Conservation (phyloP, 2,329 filamentous ascomycete genomes). For the Aureobasidium vineae region DNA sequence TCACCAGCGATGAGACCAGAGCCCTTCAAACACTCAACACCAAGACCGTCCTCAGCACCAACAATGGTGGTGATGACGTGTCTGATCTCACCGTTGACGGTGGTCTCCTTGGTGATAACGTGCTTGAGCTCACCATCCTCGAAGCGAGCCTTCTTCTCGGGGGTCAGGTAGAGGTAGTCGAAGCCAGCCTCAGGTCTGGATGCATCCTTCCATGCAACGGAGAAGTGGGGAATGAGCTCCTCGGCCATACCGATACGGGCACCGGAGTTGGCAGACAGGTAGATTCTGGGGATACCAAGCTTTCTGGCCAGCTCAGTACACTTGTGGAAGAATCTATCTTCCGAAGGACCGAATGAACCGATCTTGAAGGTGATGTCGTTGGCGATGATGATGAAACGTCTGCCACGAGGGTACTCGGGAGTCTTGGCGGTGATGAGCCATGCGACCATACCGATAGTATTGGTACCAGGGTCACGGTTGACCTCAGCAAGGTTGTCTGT, state of each 20-base stretch:
- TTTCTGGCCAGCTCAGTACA: slow-evolving; percentile 94
- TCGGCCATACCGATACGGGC: slow-evolving; percentile 95
- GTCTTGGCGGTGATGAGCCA: slow-evolving; percentile 95
- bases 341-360: slow-evolving; percentile 91
- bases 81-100: slow-evolving; percentile 82
- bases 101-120: slow-evolving; percentile 84
- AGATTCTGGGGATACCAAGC: slow-evolving; percentile 93
- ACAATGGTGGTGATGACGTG: slow-evolving; percentile 94
- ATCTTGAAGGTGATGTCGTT: slow-evolving; percentile 99
- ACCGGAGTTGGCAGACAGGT: slow-evolving; percentile 98
- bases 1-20: slow-evolving; percentile 98
- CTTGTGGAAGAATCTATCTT: slow-evolving; percentile 99
- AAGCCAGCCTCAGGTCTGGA: slow-evolving; percentile 82
- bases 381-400: slow-evolving; percentile 92
- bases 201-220: slow-evolving; percentile 90
- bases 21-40: slow-evolving; percentile 94
- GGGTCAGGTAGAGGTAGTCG: slow-evolving; percentile 93
- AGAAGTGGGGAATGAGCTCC: slow-evolving; percentile 96
- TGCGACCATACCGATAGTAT: slow-evolving; percentile 96
- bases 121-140: slow-evolving; percentile 71
- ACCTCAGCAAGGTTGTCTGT: slow-evolving; percentile 89
- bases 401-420: slow-evolving; percentile 88
- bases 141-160: slow-evolving; percentile 81
- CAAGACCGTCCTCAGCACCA: slow-evolving; percentile 90
- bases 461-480: slow-evolving; percentile 89